Conservation (phyloP, 306 rosid species). For the Fragaria nilgerrensis region DNA sequence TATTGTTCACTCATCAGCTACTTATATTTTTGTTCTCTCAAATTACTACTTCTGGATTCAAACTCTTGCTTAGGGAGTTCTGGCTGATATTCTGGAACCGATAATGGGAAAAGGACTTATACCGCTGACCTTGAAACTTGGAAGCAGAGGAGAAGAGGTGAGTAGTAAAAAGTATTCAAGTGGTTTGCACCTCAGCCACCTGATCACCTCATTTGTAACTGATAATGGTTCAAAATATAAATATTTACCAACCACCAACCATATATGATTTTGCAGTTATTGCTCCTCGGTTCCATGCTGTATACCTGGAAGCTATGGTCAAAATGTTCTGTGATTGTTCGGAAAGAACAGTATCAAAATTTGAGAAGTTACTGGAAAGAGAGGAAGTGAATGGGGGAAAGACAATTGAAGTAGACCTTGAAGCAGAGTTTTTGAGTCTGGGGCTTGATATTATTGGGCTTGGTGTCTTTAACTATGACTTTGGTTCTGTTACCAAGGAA, state of each 20-base stretch:
- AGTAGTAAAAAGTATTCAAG: conserved; percentile 16
- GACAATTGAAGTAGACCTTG: conserved; percentile 78
- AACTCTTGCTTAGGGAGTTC: conserved; percentile 71
- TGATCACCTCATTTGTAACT: background rate
- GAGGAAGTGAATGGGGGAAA: conserved; percentile 38
- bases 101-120: conserved; percentile 99
- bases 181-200: conserved; percentile 4
- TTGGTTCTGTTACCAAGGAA: conserved; percentile 95
- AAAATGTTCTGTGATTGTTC: conserved; percentile 70
- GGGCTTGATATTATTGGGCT: conserved; percentile 99
- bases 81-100: conserved; percentile 98
- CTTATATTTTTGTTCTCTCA: conserved; percentile 15
- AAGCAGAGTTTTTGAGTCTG: conserved; percentile 90
- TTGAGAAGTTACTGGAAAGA: conserved; percentile 63
- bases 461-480: conserved; percentile 93
- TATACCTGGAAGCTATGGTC: conserved; percentile 92
- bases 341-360: conserved; percentile 63
- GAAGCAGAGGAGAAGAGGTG: conserved; percentile 99
- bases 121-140: conserved; percentile 96
- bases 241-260: conserved; percentile 25
- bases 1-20: conserved; percentile 1
- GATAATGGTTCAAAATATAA: background rate
- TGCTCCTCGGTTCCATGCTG: conserved; percentile 84
- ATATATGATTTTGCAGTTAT: conserved; percentile 57
- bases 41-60: conserved; percentile 31